phyloP scores from a whole-genome alignment of 2,329 filamentous ascomycete species.

The Fusarium sp. region DNA sequence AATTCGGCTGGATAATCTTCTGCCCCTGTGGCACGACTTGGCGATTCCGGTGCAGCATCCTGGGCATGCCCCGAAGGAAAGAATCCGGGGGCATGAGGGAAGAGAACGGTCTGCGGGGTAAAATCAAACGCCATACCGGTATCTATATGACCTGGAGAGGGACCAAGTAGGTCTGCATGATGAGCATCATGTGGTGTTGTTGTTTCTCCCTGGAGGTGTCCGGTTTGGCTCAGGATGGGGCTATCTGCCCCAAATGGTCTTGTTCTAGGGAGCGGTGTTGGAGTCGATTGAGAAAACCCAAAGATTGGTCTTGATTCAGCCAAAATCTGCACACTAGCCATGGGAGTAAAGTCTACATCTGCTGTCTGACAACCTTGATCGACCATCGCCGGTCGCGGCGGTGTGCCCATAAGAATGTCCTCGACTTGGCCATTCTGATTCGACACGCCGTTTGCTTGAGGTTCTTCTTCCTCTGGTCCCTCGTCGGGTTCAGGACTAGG shows the following conservation, averaged over 20 bases:
- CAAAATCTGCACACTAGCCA: conserved; percentile 43
- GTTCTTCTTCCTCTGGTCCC: conserved; percentile 26
- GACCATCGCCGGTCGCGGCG: conserved; percentile 45
- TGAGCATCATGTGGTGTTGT: conserved; percentile 13
- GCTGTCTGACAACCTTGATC: conserved; percentile 51
- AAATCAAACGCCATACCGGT: conserved; percentile 32
- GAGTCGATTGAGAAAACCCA: conserved; percentile 38
- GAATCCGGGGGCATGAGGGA: conserved; percentile 20
- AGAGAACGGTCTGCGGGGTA: conserved; percentile 30
- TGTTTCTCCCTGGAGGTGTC: conserved; percentile 17
- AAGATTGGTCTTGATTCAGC: conserved; percentile 41
- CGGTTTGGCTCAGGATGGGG: conserved; percentile 16
- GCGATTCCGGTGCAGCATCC: conserved; percentile 9
- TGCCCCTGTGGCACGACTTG: conserved; percentile 5
- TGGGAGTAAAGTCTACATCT: conserved; percentile 44
- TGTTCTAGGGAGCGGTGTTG: conserved; percentile 41
- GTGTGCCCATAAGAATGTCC: conserved; percentile 31
- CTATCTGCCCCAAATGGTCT: conserved; percentile 22
- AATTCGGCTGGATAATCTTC: conserved; percentile 40
- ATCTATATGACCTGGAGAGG: conserved; percentile 19
- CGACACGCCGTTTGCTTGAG: conserved; percentile 3
- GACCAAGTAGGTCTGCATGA: conserved; percentile 19
- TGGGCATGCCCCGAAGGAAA: conserved; percentile 21
- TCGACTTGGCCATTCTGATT: conserved; percentile 13
- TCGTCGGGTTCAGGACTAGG: conserved; percentile 70